Evolutionary conservation across 2,329 filamentous ascomycete species (phyloP).

Genomic region (Fusarium setosum): DNA sequence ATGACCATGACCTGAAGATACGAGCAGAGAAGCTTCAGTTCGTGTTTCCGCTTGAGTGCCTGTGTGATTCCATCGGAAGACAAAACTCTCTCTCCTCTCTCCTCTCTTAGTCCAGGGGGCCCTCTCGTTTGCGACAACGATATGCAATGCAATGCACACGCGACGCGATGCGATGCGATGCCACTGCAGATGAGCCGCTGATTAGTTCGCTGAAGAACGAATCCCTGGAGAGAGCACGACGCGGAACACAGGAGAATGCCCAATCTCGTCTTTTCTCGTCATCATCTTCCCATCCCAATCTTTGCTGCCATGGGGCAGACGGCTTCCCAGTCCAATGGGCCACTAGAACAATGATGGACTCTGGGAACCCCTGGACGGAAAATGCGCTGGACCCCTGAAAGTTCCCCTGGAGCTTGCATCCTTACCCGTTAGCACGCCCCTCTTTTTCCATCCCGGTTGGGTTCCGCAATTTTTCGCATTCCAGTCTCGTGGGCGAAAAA

Average conservation of each 20-base stretch:
- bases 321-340: neutral
- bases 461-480: neutral
- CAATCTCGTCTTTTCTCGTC: neutral
- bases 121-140: too few relatives aligned
- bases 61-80: too few relatives aligned
- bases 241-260: neutral
- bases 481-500: neutral
- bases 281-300: neutral
- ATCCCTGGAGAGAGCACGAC: neutral
- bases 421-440: slow-evolving; percentile 11
- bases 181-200: neutral
- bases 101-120: too few relatives aligned
- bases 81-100: too few relatives aligned
- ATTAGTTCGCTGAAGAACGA: neutral
- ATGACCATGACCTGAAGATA: slow-evolving; percentile 10
- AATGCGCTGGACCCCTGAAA: slow-evolving; percentile 25
- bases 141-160: slow-evolving; percentile 16
- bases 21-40: neutral
- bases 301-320: too few relatives aligned
- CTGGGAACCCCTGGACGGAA: slow-evolving; percentile 21
- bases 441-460: neutral
- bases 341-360: slow-evolving; percentile 4
- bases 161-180: neutral
- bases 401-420: slow-evolving; percentile 26
- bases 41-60: slow-evolving; percentile 1